phyloP scores from a whole-genome alignment of 2,329 filamentous ascomycete genomes.

The Fusarium abutilonis region DNA sequence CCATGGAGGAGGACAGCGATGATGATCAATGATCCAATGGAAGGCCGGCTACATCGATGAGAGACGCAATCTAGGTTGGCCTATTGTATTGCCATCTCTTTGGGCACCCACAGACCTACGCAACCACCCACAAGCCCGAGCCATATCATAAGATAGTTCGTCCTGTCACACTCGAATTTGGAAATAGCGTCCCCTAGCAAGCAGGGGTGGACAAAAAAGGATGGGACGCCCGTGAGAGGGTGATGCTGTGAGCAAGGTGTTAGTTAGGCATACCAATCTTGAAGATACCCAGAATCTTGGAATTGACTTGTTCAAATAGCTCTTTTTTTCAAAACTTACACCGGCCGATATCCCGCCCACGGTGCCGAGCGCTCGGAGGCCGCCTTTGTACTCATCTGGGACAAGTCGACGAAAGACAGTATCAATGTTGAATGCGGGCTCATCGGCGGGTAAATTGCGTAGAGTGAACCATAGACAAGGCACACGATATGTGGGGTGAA shows the following conservation, averaged over 20 bases:
- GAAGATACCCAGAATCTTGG: constrained; percentile 44
- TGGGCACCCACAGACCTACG: constrained; percentile 81
- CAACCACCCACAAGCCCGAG: constrained; percentile 84
- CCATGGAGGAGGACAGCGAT: constrained; percentile 77
- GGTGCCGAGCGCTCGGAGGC: constrained; percentile 68
- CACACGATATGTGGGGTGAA: constrained; percentile 78
- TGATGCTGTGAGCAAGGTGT: constrained; percentile 71
- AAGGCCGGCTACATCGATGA: constrained; percentile 35
- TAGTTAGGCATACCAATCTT: constrained; percentile 52
- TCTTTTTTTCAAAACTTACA: constrained; percentile 62
- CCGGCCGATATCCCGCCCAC: constrained; percentile 80
- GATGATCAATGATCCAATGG: constrained; percentile 64
- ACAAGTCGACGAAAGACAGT: constrained; percentile 77
- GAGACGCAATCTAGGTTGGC: constrained; percentile 20
- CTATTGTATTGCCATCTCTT: constrained; percentile 66
- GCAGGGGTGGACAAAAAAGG: constrained; percentile 94
- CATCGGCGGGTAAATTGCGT: constrained; percentile 64
- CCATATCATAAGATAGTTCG: constrained; percentile 87
- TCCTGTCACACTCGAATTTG: constrained; percentile 67
- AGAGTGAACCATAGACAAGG: constrained; percentile 81
- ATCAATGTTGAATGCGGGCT: constrained; percentile 70
- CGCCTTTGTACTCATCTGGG: constrained; percentile 69
- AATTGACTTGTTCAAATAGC: constrained; percentile 47
- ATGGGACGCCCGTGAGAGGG: constrained; percentile 78
- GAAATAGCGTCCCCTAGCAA: constrained; percentile 84